A percentile compares a stretch with the other conserved stretches of the same genome.
phyloP scores from a whole-genome alignment of 2,329 filamentous ascomycete species.

The Boeremia exigua region DNA sequence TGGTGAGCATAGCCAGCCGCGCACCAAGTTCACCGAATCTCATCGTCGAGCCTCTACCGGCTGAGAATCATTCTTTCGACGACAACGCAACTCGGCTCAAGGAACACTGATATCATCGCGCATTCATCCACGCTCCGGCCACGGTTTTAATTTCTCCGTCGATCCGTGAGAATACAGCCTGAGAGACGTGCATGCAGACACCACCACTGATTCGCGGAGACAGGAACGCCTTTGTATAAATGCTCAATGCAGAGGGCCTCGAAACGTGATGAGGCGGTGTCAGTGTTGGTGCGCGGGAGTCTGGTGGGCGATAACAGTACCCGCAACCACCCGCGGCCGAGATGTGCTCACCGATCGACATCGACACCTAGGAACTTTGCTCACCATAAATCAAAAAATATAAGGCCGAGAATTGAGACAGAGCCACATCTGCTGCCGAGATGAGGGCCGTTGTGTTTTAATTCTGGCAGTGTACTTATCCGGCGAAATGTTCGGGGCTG shows the following conservation, averaged over 20 bases:
- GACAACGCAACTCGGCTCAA: not conserved
- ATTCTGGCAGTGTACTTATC: not conserved
- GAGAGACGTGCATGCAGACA: not conserved
- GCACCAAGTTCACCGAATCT: not conserved
- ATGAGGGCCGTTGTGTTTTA: not conserved
- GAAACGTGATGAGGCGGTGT: slow-evolving; percentile 1
- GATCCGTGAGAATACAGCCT: not conserved
- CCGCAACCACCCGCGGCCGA: slow-evolving; percentile 17
- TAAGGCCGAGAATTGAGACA: not conserved
- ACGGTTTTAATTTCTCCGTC: slow-evolving; percentile 1
- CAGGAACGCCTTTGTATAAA: not conserved
- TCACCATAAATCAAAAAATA: not conserved
- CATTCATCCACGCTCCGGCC: slow-evolving; percentile 2
- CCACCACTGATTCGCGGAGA: slow-evolving; percentile 5
- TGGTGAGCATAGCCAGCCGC: not conserved
- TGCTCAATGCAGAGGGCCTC: not conserved
- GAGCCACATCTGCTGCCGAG: not conserved
- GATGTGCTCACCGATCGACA: slow-evolving; percentile 2
- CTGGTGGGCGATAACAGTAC: slow-evolving; percentile 5
- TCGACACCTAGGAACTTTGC: not conserved
- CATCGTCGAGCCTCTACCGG: not conserved
- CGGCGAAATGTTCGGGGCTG: too few species aligned
- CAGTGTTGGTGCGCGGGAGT: slow-evolving; percentile 8
- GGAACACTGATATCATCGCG: slow-evolving; percentile 4
- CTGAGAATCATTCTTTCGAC: not conserved